Evolutionary conservation across 805 yeast genomes (phyloP).

Genomic region (Candida dajiaensis): DNA sequence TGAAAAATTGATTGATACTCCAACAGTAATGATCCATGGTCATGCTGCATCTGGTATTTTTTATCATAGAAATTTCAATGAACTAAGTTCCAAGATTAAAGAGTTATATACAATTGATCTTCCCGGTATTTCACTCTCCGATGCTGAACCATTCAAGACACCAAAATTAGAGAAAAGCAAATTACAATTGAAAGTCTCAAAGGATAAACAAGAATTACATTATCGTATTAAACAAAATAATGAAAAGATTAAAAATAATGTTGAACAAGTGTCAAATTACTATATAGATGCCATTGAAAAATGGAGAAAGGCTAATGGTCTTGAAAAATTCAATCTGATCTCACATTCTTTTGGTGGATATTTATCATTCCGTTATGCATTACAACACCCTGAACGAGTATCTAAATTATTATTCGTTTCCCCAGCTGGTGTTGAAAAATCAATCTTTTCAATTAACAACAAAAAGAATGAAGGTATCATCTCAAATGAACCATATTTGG

Average conservation of each 20-base stretch:
- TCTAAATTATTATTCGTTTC: constrained; percentile 54
- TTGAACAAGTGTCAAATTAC: constrained; percentile 43
- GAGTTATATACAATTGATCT: constrained; percentile 66
- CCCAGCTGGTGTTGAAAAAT: constrained; percentile 77
- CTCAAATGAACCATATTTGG: constrained; percentile 16
- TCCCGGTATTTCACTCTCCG: constrained; percentile 66
- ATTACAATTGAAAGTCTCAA: constrained; percentile 9
- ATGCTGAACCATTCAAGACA: constrained; percentile 19
- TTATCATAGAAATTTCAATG: constrained; percentile 64
- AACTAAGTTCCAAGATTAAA: constrained; percentile 38
- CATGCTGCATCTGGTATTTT: constrained; percentile 90
- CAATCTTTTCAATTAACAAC: constrained; percentile 49
- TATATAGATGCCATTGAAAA: constrained; percentile 55
- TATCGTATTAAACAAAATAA: constrained; percentile 16
- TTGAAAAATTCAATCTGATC: constrained; percentile 53
- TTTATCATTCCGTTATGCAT: constrained; percentile 57
- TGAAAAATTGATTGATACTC: constrained; percentile 20
- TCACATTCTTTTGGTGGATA: constrained; percentile 84
- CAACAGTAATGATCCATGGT: constrained; percentile 72
- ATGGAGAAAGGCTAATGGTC: constrained; percentile 49
- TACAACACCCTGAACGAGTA: constrained; percentile 50
- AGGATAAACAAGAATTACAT: neutral
- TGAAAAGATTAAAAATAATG: constrained; percentile 14
- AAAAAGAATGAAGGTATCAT: constrained; percentile 9
- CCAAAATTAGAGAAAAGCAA: constrained; percentile 1